Evolutionary conservation across 495 filamentous ascomycete genomes (phyloP).

Genomic region (Podospora australis): DNA sequence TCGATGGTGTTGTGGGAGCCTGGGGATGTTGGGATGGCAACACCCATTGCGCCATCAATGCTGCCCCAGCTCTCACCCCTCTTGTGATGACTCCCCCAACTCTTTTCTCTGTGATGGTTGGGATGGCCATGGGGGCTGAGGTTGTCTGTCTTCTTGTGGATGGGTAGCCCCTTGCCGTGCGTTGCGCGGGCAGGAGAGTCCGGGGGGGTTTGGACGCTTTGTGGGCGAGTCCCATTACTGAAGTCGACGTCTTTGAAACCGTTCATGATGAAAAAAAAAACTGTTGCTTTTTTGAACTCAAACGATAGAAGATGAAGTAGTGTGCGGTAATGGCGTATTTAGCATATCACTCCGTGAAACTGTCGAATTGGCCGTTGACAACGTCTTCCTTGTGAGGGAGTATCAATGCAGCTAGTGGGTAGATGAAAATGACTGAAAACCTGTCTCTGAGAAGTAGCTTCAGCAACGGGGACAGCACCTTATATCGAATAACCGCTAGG

Average conservation of each 20-base stretch:
- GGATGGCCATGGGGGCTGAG: constrained; percentile 3
- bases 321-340: no score
- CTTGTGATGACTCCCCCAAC: background rate
- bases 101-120: constrained; percentile 19
- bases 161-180: constrained; percentile 2
- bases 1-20: constrained; percentile 50
- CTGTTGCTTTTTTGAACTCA: no score
- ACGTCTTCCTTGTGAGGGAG: no score
- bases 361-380: no score
- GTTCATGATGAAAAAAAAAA: no score
- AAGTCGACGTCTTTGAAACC: background rate
- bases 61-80: constrained; percentile 11
- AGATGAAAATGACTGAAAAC: no score
- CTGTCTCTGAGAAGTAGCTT: no score
- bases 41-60: constrained; percentile 7
- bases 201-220: constrained; percentile 16
- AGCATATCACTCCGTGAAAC: background rate
- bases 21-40: constrained; percentile 21
- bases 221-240: constrained; percentile 13
- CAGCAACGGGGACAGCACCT: background rate
- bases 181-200: constrained; percentile 12
- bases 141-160: constrained; percentile 14
- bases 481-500: background rate
- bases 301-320: background rate
- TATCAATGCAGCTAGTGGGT: no score